Evolutionary conservation across 2,329 filamentous ascomycete genomes (phyloP).

Genomic region (Colletotrichum siamense): DNA sequence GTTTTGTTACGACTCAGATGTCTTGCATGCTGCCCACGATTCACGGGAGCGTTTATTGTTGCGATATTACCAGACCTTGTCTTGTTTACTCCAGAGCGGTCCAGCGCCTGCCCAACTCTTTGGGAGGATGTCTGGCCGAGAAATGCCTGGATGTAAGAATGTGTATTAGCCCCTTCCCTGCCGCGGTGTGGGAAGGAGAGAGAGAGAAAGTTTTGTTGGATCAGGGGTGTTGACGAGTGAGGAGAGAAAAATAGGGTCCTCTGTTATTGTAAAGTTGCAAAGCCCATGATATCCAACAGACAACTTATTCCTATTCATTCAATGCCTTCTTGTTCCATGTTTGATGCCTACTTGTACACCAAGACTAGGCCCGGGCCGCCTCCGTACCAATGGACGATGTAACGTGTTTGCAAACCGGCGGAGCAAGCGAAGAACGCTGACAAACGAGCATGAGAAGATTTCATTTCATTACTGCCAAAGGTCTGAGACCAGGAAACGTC

Average conservation of each 20-base stretch:
- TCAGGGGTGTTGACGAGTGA: neutral
- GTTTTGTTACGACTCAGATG: slow-evolving; percentile 30
- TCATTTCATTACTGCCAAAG: neutral
- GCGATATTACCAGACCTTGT: slow-evolving; percentile 10
- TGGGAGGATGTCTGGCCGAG: neutral
- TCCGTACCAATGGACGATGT: neutral
- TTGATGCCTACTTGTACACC: neutral
- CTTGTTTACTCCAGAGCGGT: slow-evolving; percentile 4
- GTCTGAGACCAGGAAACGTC: neutral
- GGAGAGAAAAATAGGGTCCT: neutral
- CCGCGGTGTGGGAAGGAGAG: neutral
- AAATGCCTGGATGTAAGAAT: neutral
- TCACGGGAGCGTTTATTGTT: slow-evolving; percentile 29
- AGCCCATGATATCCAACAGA: slow-evolving; percentile 23
- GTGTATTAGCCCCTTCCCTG: neutral
- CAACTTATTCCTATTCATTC: neutral
- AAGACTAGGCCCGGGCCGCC: neutral
- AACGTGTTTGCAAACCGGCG: neutral
- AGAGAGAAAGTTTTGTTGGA: slow-evolving; percentile 5
- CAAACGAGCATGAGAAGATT: neutral
- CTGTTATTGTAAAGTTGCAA: slow-evolving; percentile 13
- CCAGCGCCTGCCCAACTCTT: neutral
- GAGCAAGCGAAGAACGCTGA: neutral
- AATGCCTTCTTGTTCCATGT: neutral
- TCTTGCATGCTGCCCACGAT: slow-evolving; percentile 38